Percentiles rank a stretch among this genome's conserved stretches.
These are phyloP conservation scores for Nelumbo lutea DNA, from an alignment of 164 flowering plant species.

Conservation along the genomic window DNA sequence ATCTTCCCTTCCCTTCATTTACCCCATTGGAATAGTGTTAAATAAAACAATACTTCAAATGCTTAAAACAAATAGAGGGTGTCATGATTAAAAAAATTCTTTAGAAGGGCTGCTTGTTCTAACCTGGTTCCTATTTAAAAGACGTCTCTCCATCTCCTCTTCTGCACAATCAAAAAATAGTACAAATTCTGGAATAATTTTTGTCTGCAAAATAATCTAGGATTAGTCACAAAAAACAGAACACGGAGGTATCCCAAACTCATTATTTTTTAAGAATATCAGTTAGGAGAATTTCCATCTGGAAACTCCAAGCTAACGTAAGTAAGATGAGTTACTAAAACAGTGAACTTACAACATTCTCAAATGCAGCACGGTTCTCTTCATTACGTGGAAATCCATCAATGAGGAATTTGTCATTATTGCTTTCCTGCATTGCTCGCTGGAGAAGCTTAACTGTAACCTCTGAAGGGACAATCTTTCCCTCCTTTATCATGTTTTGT, in stretches of 20 bases:
- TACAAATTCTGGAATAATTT: slow-evolving; percentile 60
- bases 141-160: slow-evolving; percentile 70
- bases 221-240: not conserved
- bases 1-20: slow-evolving; percentile 28
- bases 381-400: slow-evolving; percentile 60
- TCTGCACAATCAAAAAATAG: slow-evolving; percentile 65
- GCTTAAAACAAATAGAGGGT: not conserved
- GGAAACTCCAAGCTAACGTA: not conserved
- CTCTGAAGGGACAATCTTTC: slow-evolving; percentile 49
- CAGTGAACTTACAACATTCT: slow-evolving; percentile 26
- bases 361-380: slow-evolving; percentile 35
- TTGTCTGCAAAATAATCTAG: slow-evolving; percentile 42
- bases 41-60: not conserved
- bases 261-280: too few species aligned
- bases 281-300: not conserved
- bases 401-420: slow-evolving; percentile 41
- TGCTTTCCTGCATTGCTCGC: slow-evolving; percentile 34
- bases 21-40: not conserved
- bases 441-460: slow-evolving; percentile 36
- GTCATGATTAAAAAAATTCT: not conserved
- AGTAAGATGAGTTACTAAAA: not conserved
- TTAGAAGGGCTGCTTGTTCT: not conserved
- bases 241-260: not conserved
- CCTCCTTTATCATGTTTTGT: slow-evolving; percentile 36
- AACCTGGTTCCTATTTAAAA: slow-evolving; percentile 56